Evolutionary conservation across 306 rosid genomes (phyloP).

Genomic region (Rosa lucieae): DNA sequence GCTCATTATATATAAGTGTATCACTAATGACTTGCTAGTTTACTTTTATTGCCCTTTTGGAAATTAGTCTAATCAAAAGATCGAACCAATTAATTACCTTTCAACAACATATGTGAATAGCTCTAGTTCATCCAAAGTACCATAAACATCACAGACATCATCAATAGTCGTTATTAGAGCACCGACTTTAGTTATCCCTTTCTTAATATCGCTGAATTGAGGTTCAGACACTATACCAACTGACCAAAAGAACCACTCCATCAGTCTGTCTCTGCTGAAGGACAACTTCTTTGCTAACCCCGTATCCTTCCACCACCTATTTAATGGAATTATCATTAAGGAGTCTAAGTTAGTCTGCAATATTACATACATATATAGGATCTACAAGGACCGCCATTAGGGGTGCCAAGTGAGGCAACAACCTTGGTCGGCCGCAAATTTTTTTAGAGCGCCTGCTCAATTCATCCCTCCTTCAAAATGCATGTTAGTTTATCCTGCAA

Average conservation of each 20-base stretch:
- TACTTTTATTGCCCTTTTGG: background rate
- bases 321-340: background rate
- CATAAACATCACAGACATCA: slow-evolving; percentile 61
- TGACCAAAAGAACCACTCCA: slow-evolving; percentile 54
- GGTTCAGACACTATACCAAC: slow-evolving; percentile 51
- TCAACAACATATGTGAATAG: slow-evolving; percentile 48
- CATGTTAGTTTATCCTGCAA: background rate
- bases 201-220: slow-evolving; percentile 32
- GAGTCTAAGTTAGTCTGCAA: background rate
- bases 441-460: too few relatives aligned
- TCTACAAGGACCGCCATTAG: too few relatives aligned
- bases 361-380: too few relatives aligned
- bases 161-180: slow-evolving; percentile 41
- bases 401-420: background rate
- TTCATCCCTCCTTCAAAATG: too few relatives aligned
- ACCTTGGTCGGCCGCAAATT: too few relatives aligned
- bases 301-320: slow-evolving; percentile 57
- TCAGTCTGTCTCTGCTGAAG: slow-evolving; percentile 49
- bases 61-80: background rate
- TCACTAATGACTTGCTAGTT: background rate
- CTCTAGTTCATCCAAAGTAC: slow-evolving; percentile 48
- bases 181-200: slow-evolving; percentile 48
- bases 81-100: slow-evolving; percentile 31
- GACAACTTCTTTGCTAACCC: slow-evolving; percentile 46
- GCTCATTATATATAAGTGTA: background rate